Evolutionary conservation across 2,329 filamentous ascomycete species (phyloP).

Genomic region (Aplosporella prunicola): DNA sequence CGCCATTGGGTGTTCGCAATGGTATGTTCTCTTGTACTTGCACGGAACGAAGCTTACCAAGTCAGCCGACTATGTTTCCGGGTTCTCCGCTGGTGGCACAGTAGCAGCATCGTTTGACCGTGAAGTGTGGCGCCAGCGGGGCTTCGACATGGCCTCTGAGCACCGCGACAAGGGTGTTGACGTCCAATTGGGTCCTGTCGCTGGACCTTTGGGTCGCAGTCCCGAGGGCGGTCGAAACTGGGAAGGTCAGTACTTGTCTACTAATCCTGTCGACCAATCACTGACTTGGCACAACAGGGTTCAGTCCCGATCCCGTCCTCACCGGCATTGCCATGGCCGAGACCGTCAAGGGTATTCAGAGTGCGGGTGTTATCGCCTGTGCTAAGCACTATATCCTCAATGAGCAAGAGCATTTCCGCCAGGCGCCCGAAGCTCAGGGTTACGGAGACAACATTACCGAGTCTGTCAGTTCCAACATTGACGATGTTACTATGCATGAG

Average conservation of each 20-base stretch:
- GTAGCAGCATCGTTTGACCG: constrained; percentile 78
- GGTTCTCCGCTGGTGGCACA: constrained; percentile 69
- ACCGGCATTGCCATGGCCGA: constrained; percentile 63
- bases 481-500: constrained; percentile 55
- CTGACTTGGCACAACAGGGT: constrained; percentile 30
- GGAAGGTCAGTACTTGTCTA: constrained; percentile 38
- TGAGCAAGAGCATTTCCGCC: constrained; percentile 66
- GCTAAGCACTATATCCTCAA: constrained; percentile 61
- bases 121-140: constrained; percentile 57
- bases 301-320: constrained; percentile 65
- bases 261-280: constrained; percentile 19
- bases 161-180: constrained; percentile 66
- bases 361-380: constrained; percentile 71
- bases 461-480: constrained; percentile 50
- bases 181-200: constrained; percentile 66
- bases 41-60: not conserved
- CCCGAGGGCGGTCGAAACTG: constrained; percentile 63
- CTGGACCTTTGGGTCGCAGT: constrained; percentile 60
- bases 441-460: constrained; percentile 57
- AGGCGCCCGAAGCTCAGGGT: constrained; percentile 47
- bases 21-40: constrained; percentile 27
- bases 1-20: constrained; percentile 68
- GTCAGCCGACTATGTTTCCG: constrained; percentile 67
- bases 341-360: constrained; percentile 71
- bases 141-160: constrained; percentile 65